Conservation (phyloP, 495 filamentous ascomycete species). For the Extremus antarcticus region DNA sequence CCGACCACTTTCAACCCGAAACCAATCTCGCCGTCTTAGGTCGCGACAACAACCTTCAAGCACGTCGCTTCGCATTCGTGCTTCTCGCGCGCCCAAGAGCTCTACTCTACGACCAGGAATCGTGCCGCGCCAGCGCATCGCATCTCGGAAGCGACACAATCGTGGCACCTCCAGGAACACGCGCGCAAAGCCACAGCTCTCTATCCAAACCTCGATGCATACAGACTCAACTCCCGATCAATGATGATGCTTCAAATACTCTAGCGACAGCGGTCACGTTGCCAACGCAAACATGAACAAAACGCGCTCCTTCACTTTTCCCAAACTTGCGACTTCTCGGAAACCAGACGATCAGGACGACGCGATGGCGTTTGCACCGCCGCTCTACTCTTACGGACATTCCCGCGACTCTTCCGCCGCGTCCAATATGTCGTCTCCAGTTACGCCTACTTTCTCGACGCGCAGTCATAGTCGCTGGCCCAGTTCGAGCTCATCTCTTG, state of each 20-base stretch:
- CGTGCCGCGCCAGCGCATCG: conserved; percentile 14
- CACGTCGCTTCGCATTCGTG: background rate
- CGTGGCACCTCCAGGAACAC: conserved; percentile 9
- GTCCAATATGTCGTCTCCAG: conserved; percentile 49
- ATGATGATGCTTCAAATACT: background rate
- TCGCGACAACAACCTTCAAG: background rate
- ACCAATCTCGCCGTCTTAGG: background rate
- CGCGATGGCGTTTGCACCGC: background rate
- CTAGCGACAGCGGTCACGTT: background rate
- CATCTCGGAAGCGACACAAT: background rate
- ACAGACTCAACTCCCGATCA: background rate
- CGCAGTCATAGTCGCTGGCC: conserved; percentile 47
- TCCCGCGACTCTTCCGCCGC: conserved; percentile 33
- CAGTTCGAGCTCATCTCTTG: conserved; percentile 52
- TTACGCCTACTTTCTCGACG: conserved; percentile 49
- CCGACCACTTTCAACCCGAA: background rate
- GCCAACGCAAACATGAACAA: conserved; percentile 8
- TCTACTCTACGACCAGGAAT: background rate
- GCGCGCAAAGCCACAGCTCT: conserved; percentile 10
- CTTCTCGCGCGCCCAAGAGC: background rate
- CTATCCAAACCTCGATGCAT: conserved; percentile 9
- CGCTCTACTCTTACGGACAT: conserved; percentile 3
- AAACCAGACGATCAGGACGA: background rate
- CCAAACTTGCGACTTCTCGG: conserved; percentile 1
- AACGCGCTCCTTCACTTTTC: conserved; percentile 12